Base-by-base conservation (phyloP, 306 rosid genomes). In the Luffa acutangula region DNA sequence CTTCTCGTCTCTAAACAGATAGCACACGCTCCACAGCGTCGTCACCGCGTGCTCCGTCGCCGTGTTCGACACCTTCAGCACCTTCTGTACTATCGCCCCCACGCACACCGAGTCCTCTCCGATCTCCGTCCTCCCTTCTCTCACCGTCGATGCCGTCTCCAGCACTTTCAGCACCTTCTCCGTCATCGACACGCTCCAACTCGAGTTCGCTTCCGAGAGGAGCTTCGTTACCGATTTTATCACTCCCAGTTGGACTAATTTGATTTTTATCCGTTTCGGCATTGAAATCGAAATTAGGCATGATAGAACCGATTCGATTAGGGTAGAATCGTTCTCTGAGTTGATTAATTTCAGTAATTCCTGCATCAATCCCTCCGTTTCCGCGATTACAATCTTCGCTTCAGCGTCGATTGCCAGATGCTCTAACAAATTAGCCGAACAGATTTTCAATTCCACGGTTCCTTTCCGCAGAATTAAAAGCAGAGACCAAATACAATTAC, bases 21-120 rank as follows among this genome's bases (percentile, higher is more conserved):
- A 93, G 7, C 97, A 95, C 15, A 95, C 88, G 52, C 97, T 90
- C 99, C 99, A 95, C 36, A 95, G 87, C 45, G 89, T 89, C 75
- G 96, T 88, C 53, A 93, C 91, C 1, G 97, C 97, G 81, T 90
- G 94, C 85, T 95, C 99, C 46, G 96, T 93, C 18, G 96, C 97
- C 15, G 73, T 72, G 52, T 81, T 83, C 57, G 99, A 93, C 1
- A 88, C 91, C 37, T 95, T 95, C 81, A 95, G 52, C 0, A 92
- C 85, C 80, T 85, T 95, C 82, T 86, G 87, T 69, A 93, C 88
- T 25, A 93, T 84, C 79, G 86, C 90, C 85, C 86, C 78, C 54
- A 93, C 82, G 76, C 93, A 90, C n/a, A 49, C 73, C 6, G 79
- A 21, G 18, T 84, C 91, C 34, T 88, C 94, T 39, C 96, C 87